These are phyloP conservation scores for Dionaea muscipula DNA, from an alignment of 179 eudicot species.

Conservation along the genomic window DNA sequence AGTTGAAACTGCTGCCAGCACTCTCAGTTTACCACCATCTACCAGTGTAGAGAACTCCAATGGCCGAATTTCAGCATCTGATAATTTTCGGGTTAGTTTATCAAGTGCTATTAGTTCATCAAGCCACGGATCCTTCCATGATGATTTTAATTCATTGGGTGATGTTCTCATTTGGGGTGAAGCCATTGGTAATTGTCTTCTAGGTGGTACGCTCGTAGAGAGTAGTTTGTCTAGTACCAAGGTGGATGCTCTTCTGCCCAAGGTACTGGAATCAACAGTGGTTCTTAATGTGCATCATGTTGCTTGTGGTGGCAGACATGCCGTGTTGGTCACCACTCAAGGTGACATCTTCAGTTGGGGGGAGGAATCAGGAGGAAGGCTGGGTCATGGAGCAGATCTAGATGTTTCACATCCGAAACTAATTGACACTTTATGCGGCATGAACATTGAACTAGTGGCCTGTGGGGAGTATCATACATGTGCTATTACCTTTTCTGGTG, in stretches of 20 bases:
- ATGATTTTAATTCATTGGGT: slow-evolving; percentile 74
- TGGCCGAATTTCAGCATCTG: slow-evolving; percentile 49
- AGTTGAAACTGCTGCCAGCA: slow-evolving; percentile 24
- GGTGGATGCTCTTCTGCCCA: slow-evolving; percentile 55
- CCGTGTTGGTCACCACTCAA: slow-evolving; percentile 63
- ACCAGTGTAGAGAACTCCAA: slow-evolving; percentile 31
- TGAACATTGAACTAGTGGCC: slow-evolving; percentile 49
- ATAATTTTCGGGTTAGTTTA: slow-evolving; percentile 64
- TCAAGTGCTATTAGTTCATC: slow-evolving; percentile 92
- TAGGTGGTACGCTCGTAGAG: slow-evolving; percentile 43
- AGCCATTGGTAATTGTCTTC: slow-evolving; percentile 46
- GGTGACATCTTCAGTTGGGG: slow-evolving; percentile 95
- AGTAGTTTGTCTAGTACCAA: slow-evolving; percentile 26
- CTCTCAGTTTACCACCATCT: slow-evolving; percentile 23
- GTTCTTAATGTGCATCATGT: slow-evolving; percentile 66
- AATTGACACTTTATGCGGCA: slow-evolving; percentile 46
- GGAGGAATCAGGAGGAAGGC: slow-evolving; percentile 85
- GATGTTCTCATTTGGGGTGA: slow-evolving; percentile 90
- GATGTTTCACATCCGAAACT: slow-evolving; percentile 68
- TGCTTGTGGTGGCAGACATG: slow-evolving; percentile 80
- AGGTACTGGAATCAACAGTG: slow-evolving; percentile 54
- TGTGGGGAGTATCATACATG: slow-evolving; percentile 88
- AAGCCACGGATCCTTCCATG: slow-evolving; percentile 74
- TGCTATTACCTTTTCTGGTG: slow-evolving; percentile 63
- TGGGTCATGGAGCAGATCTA: slow-evolving; percentile 77